A percentile compares a stretch with the other conserved stretches of the same genome.
phyloP scores from a whole-genome alignment of 768 basidiomycete genomes.

The Lentinula sp. region DNA sequence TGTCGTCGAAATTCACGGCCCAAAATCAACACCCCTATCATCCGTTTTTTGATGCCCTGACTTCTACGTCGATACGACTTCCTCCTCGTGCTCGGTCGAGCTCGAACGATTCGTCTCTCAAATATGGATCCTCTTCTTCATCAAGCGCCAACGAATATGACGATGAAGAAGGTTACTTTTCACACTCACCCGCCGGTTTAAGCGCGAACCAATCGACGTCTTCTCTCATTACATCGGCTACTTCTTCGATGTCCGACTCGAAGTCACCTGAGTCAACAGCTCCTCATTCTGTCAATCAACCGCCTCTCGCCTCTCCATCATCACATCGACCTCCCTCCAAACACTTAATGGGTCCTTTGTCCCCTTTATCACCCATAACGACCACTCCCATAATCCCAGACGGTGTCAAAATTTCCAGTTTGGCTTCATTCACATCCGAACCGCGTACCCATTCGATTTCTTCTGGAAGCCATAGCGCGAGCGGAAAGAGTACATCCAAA shows the following conservation, averaged over 20 bases:
- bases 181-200: slow-evolving; percentile 42
- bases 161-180: slow-evolving; percentile 56
- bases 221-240: slow-evolving; percentile 24
- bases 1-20: background rate
- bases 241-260: slow-evolving; percentile 35
- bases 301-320: slow-evolving; percentile 19
- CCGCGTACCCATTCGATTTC: background rate
- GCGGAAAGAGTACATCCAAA: background rate
- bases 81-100: background rate
- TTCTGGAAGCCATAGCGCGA: background rate
- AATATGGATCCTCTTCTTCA: slow-evolving; percentile 4
- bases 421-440: background rate
- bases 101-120: slow-evolving; percentile 1
- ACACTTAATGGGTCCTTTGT: slow-evolving; percentile 25
- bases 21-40: background rate
- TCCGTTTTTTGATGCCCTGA: background rate
- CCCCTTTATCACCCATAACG: slow-evolving; percentile 22
- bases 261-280: slow-evolving; percentile 25
- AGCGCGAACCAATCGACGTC: slow-evolving; percentile 23
- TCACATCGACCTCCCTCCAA: slow-evolving; percentile 31
- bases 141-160: slow-evolving; percentile 15
- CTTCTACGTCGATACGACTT: background rate
- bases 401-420: background rate
- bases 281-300: slow-evolving; percentile 3
- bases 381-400: background rate